A percentile compares a stretch with the other conserved stretches of the same genome.
These are phyloP conservation scores for Crithidia thermophila DNA, from an alignment of 208 protist species.

Conservation along the genomic window DNA sequence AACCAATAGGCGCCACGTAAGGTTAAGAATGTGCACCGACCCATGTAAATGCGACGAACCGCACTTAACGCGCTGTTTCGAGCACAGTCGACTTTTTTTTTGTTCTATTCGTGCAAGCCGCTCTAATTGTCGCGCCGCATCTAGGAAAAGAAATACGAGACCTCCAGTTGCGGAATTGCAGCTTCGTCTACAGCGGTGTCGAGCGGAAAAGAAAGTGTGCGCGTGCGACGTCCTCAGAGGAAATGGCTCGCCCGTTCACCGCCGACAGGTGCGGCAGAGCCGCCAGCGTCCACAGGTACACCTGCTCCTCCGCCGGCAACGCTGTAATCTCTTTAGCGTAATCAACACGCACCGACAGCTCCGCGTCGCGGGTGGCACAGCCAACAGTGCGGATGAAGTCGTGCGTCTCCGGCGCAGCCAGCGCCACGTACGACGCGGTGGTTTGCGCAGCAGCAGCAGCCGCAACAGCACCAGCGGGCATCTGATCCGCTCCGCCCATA, in stretches of 20 bases:
- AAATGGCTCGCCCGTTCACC: constrained; percentile 37
- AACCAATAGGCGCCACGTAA: too few species aligned
- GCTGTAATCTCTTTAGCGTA: constrained; percentile 29
- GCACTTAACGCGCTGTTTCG: too few species aligned
- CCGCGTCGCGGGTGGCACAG: constrained; percentile 18
- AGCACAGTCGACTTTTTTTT: too few species aligned
- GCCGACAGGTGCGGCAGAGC: constrained; percentile 46
- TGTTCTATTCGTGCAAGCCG: too few species aligned
- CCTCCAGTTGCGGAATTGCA: too few species aligned
- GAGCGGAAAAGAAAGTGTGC: constrained; percentile 56
- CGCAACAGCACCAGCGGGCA: neutral
- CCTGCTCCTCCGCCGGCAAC: constrained; percentile 33
- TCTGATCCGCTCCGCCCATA: neutral
- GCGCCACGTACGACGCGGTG: constrained; percentile 34
- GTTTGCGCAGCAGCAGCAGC: constrained; percentile 8
- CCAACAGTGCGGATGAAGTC: constrained; percentile 35
- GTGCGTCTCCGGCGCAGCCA: constrained; percentile 33
- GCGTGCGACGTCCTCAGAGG: constrained; percentile 40
- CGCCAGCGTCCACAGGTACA: constrained; percentile 42
- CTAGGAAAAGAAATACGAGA: too few species aligned
- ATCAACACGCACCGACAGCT: constrained; percentile 31
- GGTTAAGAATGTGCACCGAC: too few species aligned
- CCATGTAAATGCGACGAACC: too few species aligned
- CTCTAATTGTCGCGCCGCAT: too few species aligned
- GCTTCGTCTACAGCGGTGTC: too few species aligned